Conservation (phyloP, 441 rosid genomes). For the Pelargonium fulgidum region DNA sequence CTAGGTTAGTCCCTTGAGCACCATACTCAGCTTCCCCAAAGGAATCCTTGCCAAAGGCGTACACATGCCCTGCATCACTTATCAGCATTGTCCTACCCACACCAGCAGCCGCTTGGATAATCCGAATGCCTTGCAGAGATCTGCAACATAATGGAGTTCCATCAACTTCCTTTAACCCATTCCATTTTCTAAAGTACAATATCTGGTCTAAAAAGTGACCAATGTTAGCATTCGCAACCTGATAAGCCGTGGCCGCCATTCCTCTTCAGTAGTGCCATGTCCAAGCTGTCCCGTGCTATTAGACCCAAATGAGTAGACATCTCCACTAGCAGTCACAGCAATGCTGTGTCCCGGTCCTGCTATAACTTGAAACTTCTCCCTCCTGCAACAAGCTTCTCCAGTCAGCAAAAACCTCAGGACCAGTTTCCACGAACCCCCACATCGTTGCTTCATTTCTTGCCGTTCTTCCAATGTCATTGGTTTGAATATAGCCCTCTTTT, state of each 20-base stretch:
- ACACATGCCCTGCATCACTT: slow-evolving; percentile 75
- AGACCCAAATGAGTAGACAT: slow-evolving; percentile 72
- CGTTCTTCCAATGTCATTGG: slow-evolving; percentile 68
- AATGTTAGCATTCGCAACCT: slow-evolving; percentile 49
- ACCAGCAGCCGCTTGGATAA: slow-evolving; percentile 92
- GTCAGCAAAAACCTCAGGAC: slow-evolving; percentile 80
- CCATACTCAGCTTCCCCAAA: slow-evolving; percentile 70
- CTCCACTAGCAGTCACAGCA: slow-evolving; percentile 70
- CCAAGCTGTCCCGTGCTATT: slow-evolving; percentile 88
- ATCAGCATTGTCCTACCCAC: slow-evolving; percentile 95
- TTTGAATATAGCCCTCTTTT: slow-evolving; percentile 69
- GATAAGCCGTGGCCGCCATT: slow-evolving; percentile 61
- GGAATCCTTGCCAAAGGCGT: slow-evolving; percentile 74
- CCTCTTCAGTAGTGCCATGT: slow-evolving; percentile 68
- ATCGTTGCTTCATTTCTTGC: slow-evolving; percentile 58
- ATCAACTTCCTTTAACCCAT: slow-evolving; percentile 31
- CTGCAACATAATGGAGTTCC: slow-evolving; percentile 62
- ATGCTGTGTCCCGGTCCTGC: slow-evolving; percentile 95
- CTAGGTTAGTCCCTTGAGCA: slow-evolving; percentile 43
- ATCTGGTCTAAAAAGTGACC: slow-evolving; percentile 26
- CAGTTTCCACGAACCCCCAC: slow-evolving; percentile 96
- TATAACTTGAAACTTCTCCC: slow-evolving; percentile 88
- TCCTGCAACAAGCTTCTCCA: slow-evolving; percentile 84
- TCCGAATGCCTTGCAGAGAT: slow-evolving; percentile 85
- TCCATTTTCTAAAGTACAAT: slow-evolving; percentile 27